These are phyloP conservation scores for Penicillium tannophilum DNA, from an alignment of 495 filamentous ascomycete genomes.

Conservation along the genomic window DNA sequence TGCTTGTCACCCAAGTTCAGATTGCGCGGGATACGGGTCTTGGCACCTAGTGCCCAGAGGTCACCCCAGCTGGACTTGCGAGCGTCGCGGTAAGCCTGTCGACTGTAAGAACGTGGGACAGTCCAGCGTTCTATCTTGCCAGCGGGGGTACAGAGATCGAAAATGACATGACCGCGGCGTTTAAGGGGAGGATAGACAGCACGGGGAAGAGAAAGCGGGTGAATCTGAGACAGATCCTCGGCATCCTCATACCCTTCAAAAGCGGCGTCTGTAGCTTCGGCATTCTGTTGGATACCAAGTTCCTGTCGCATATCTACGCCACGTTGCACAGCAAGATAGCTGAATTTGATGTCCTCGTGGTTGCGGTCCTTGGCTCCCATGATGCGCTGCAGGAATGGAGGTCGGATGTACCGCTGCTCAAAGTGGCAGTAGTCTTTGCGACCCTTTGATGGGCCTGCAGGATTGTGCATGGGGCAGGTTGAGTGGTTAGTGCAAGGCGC, in stretches of 20 bases:
- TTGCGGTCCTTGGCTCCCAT: slow-evolving; percentile 70
- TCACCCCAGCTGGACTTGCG: slow-evolving; percentile 92
- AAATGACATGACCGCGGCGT: slow-evolving; percentile 78
- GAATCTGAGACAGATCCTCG: slow-evolving; percentile 33
- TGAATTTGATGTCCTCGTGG: slow-evolving; percentile 88
- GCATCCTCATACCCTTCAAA: slow-evolving; percentile 52
- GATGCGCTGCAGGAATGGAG: slow-evolving; percentile 77
- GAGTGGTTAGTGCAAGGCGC: slow-evolving; percentile 93
- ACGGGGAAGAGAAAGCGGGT: slow-evolving; percentile 75
- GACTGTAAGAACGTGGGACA: slow-evolving; percentile 77
- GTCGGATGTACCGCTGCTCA: slow-evolving; percentile 82
- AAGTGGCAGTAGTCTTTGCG: slow-evolving; percentile 93
- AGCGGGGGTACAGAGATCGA: slow-evolving; percentile 87
- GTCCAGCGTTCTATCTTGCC: slow-evolving; percentile 94
- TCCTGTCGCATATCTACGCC: slow-evolving; percentile 58
- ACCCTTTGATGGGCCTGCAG: slow-evolving; percentile 63
- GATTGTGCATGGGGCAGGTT: slow-evolving; percentile 84
- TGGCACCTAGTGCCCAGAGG: slow-evolving; percentile 92
- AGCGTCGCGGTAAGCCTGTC: slow-evolving; percentile 84
- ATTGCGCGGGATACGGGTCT: slow-evolving; percentile 67
- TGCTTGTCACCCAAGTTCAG: slow-evolving; percentile 64
- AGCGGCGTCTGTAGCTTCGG: slow-evolving; percentile 49
- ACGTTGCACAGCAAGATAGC: slow-evolving; percentile 84
- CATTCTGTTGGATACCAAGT: slow-evolving; percentile 41
- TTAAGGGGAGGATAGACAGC: slow-evolving; percentile 80